Evolutionary conservation across 2,329 filamentous ascomycete genomes (phyloP).

Genomic region (Tricladium varicosporioides): DNA sequence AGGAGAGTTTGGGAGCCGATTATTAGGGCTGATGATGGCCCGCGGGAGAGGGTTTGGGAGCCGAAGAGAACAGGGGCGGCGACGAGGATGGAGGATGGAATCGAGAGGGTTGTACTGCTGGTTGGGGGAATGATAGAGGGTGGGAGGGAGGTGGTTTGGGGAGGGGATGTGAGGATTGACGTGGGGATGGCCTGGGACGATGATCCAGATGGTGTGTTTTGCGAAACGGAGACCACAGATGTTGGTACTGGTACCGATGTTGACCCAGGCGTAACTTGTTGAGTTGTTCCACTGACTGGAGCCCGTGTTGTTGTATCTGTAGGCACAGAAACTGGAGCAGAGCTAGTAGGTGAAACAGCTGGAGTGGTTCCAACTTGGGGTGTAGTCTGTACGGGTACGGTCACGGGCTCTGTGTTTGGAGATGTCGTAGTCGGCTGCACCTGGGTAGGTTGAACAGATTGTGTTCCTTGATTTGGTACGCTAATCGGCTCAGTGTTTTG

Average conservation of each 20-base stretch:
- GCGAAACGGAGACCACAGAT: background rate
- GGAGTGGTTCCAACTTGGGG: background rate
- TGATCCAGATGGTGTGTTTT: background rate
- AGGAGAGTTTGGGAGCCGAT: slow-evolving; percentile 26
- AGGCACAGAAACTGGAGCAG: background rate
- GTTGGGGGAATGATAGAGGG: background rate
- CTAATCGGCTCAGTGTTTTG: background rate
- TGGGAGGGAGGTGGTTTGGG: background rate
- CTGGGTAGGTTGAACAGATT: background rate
- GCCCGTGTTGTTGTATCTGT: background rate
- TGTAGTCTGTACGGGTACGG: background rate
- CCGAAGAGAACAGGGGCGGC: slow-evolving; percentile 22
- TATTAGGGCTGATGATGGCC: slow-evolving; percentile 18
- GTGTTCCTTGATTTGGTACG: background rate
- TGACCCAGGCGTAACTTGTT: background rate
- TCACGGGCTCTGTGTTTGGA: background rate
- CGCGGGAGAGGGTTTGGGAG: slow-evolving; percentile 20
- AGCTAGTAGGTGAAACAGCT: background rate
- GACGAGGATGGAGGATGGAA: slow-evolving; percentile 4
- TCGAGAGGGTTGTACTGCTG: background rate
- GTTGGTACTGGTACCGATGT: background rate
- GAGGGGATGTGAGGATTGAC: background rate
- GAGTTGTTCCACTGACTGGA: background rate
- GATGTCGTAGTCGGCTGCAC: background rate
- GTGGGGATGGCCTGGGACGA: background rate